Percentiles rank a stretch among this genome's conserved stretches.
These are phyloP conservation scores for Hypsizygus marmoreus DNA, from an alignment of 768 basidiomycete species.

Conservation along the genomic window DNA sequence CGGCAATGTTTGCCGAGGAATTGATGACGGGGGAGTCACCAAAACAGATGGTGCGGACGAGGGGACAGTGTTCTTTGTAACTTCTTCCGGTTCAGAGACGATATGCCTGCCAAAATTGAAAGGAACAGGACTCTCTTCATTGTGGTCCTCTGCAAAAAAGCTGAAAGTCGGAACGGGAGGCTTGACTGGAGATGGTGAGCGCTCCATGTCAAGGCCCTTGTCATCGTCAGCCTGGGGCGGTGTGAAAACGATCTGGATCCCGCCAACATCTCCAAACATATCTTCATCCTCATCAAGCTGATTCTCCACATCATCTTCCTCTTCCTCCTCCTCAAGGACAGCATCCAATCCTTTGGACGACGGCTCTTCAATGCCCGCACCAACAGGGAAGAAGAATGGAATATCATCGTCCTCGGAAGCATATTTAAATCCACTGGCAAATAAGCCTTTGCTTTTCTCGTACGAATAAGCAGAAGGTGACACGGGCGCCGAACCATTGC, in stretches of 20 bases:
- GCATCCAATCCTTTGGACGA: slow-evolving; percentile 32
- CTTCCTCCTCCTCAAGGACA: slow-evolving; percentile 51
- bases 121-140: slow-evolving; percentile 4
- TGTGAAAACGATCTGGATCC: slow-evolving; percentile 75
- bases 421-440: slow-evolving; percentile 54
- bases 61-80: slow-evolving; percentile 5
- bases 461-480: slow-evolving; percentile 43
- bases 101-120: slow-evolving; percentile 20
- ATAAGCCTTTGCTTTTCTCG: slow-evolving; percentile 62
- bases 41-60: slow-evolving; percentile 15
- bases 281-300: slow-evolving; percentile 44
- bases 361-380: slow-evolving; percentile 39
- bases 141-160: slow-evolving; percentile 32
- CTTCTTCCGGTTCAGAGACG: slow-evolving; percentile 1
- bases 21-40: slow-evolving; percentile 32
- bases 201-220: slow-evolving; percentile 28
- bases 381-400: slow-evolving; percentile 44
- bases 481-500: slow-evolving; percentile 41
- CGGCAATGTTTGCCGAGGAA: slow-evolving; percentile 28
- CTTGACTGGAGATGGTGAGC: slow-evolving; percentile 26
- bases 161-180: slow-evolving; percentile 35
- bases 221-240: slow-evolving; percentile 51
- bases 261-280: slow-evolving; percentile 64
- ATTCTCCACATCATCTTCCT: slow-evolving; percentile 34
- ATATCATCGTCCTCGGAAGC: slow-evolving; percentile 53